These are phyloP conservation scores for Plasmodium coatneyi DNA, from an alignment of 169 alveolate genomes.

Conservation along the genomic window DNA sequence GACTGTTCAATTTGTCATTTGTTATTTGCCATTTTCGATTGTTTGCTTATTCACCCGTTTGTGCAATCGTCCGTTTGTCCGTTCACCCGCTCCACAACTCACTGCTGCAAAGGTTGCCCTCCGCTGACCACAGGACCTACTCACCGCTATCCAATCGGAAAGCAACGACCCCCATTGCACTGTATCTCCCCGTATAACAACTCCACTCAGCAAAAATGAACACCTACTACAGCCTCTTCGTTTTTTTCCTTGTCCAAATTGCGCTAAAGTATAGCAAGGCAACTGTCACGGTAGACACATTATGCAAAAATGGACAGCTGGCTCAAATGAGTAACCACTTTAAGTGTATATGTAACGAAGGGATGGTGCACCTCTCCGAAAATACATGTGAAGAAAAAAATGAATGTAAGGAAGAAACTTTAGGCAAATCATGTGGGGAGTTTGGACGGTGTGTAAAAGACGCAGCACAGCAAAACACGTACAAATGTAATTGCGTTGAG, in stretches of 20 bases:
- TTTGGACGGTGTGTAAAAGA: not conserved
- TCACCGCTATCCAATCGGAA: not conserved
- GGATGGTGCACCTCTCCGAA: not conserved
- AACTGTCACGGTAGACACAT: conserved; percentile 14
- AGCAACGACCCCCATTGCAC: not conserved
- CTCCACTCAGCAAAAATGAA: conserved; percentile 31
- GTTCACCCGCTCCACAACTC: not conserved
- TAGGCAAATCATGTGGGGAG: conserved; percentile 41
- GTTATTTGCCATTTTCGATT: not conserved
- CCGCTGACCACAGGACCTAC: not conserved
- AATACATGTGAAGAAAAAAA: conserved; percentile 23
- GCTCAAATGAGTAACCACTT: conserved; percentile 65
- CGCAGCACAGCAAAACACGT: not conserved
- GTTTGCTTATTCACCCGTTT: not conserved
- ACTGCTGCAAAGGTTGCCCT: not conserved
- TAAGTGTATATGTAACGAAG: conserved; percentile 35
- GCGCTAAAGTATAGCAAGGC: conserved; percentile 23
- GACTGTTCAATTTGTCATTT: not conserved
- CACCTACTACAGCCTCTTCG: conserved; percentile 25
- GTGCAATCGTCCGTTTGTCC: too few species aligned
- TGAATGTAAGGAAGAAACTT: conserved; percentile 1
- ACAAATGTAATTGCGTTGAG: not conserved
- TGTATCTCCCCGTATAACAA: not conserved
- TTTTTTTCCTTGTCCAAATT: conserved; percentile 13
- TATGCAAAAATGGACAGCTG: conserved; percentile 38